Conservation (phyloP, 1,139 yeast species). For the Protomyces lactucae-debilis region DNA sequence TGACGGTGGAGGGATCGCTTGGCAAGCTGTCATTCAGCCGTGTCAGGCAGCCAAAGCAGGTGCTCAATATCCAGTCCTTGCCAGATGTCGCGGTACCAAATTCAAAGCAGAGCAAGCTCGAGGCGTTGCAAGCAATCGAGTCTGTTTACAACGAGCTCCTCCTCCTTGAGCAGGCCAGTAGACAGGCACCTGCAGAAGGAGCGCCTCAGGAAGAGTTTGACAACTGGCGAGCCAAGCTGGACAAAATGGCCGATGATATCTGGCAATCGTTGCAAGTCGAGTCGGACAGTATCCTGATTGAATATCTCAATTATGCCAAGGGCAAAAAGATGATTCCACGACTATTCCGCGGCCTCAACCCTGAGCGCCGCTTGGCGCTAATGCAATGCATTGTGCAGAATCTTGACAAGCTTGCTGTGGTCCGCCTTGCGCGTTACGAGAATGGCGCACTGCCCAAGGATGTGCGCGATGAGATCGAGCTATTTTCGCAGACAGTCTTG, state of each 20-base stretch:
- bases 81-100: conserved; percentile 35
- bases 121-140: conserved; percentile 53
- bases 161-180: conserved; percentile 75
- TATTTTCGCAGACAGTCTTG: conserved; percentile 75
- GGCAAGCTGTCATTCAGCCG: conserved; percentile 80
- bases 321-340: conserved; percentile 87
- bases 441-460: conserved; percentile 46
- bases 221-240: conserved; percentile 39
- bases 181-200: conserved; percentile 50
- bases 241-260: conserved; percentile 42
- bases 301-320: conserved; percentile 77
- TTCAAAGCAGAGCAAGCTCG: conserved; percentile 39
- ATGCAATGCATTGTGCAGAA: conserved; percentile 77
- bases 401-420: conserved; percentile 72
- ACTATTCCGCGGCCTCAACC: conserved; percentile 71
- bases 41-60: conserved; percentile 86
- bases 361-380: conserved; percentile 73
- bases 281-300: conserved; percentile 50
- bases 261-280: conserved; percentile 60
- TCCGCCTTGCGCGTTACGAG: conserved; percentile 62
- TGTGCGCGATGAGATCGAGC: conserved; percentile 62
- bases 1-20: conserved; percentile 79
- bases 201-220: conserved; percentile 38
- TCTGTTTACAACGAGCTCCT: conserved; percentile 71
- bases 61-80: conserved; percentile 55